Percentiles rank a stretch among this genome's conserved stretches.
phyloP scores from a whole-genome alignment of 352 stramenopile species.

The Blastocystis sp. region DNA sequence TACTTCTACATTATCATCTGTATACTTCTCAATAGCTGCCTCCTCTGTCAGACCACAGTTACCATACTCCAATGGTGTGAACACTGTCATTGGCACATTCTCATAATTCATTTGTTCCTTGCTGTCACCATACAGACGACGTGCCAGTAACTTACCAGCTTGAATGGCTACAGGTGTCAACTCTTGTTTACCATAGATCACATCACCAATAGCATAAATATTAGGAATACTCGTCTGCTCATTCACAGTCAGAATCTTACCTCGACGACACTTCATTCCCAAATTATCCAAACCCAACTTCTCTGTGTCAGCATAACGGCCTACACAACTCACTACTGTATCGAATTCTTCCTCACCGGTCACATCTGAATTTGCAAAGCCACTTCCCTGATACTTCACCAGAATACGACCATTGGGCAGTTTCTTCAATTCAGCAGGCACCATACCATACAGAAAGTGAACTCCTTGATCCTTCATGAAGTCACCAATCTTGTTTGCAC shows the following conservation, averaged over 20 bases:
- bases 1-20: conserved; percentile 82
- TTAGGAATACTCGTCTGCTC: conserved; percentile 87
- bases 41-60: conserved; percentile 90
- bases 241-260: conserved; percentile 79
- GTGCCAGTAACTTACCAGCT: conserved; percentile 79
- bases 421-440: conserved; percentile 84
- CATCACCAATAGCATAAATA: conserved; percentile 92
- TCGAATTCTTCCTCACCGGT: conserved; percentile 82
- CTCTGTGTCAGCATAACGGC: conserved; percentile 81
- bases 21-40: conserved; percentile 78
- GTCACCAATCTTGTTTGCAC: conserved; percentile 81
- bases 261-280: conserved; percentile 76
- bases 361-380: conserved; percentile 65
- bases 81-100: conserved; percentile 74
- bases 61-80: conserved; percentile 93
- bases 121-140: conserved; percentile 79
- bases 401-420: conserved; percentile 73
- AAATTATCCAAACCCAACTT: conserved; percentile 79
- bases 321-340: conserved; percentile 87
- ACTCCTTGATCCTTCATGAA: conserved; percentile 84
- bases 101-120: conserved; percentile 67
- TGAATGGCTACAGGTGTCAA: conserved; percentile 94
- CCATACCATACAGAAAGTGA: conserved; percentile 79
- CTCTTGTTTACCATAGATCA: conserved; percentile 85
- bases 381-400: conserved; percentile 74